These are phyloP conservation scores for Dendrothele bispora DNA, from an alignment of 768 basidiomycete species.

Conservation along the genomic window DNA sequence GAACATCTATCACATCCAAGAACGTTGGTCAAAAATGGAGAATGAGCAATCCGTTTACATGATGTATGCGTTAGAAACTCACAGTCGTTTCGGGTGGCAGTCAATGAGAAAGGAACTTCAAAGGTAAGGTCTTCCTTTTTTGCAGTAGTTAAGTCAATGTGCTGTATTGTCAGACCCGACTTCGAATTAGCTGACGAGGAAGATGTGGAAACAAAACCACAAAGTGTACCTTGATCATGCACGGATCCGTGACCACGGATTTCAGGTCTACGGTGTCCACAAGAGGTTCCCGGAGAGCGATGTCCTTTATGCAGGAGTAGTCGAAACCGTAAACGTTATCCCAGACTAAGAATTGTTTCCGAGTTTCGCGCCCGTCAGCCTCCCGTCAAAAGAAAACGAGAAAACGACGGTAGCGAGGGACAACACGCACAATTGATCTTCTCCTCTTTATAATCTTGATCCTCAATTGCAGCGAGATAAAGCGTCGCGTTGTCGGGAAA, in stretches of 20 bases:
- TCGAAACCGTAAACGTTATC: conserved; percentile 99
- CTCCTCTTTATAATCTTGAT: conserved; percentile 99
- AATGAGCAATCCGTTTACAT: background rate
- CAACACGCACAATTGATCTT: conserved; percentile 94
- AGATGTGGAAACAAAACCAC: background rate
- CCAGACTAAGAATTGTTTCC: conserved; percentile 73
- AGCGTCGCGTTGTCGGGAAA: conserved; percentile 95
- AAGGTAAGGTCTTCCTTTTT: conserved; percentile 96
- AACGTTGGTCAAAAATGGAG: conserved; percentile 4
- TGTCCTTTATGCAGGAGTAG: conserved; percentile 99
- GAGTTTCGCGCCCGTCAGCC: background rate
- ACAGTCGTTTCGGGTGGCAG: conserved; percentile 91
- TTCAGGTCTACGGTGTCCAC: conserved; percentile 99
- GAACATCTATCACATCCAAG: conserved; percentile 62
- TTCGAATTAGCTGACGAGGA: background rate
- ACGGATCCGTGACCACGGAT: conserved; percentile 92
- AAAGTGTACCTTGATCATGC: conserved; percentile 70
- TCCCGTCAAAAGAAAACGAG: background rate
- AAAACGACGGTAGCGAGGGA: background rate
- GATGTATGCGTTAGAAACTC: conserved; percentile 27
- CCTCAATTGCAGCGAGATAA: conserved; percentile 96
- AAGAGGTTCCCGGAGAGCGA: conserved; percentile 92
- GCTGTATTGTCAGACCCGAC: conserved; percentile 39
- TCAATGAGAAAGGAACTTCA: conserved; percentile 74
- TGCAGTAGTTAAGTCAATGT: conserved; percentile 87